phyloP scores from a whole-genome alignment of 768 basidiomycete genomes.

The Lentinula aciculospora region DNA sequence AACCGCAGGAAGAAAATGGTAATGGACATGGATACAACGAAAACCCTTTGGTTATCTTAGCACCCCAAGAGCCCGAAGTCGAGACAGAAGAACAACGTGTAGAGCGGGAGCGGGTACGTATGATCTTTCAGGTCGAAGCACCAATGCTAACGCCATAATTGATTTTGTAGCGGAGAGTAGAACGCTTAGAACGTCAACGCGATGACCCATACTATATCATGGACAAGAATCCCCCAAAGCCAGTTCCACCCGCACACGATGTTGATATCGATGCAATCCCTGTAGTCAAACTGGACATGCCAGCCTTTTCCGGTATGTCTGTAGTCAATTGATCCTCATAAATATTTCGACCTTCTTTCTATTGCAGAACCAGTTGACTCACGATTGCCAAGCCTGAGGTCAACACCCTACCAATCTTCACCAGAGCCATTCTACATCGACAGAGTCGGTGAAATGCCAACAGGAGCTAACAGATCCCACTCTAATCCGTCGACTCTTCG shows the following conservation, averaged over 20 bases:
- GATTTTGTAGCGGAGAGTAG: constrained; percentile 57
- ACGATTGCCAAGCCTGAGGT: constrained; percentile 40
- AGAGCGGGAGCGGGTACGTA: constrained; percentile 57
- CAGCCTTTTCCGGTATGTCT: constrained; percentile 29
- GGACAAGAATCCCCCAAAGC: constrained; percentile 45
- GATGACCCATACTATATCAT: constrained; percentile 93
- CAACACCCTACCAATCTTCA: constrained; percentile 31
- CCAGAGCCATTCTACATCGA: constrained; percentile 60
- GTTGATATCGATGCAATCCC: constrained; percentile 91
- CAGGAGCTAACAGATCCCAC: constrained; percentile 27
- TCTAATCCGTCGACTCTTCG: constrained; percentile 14
- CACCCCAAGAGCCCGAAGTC: constrained; percentile 28
- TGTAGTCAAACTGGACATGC: constrained; percentile 78
- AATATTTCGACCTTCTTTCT: background rate
- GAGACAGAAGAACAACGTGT: constrained; percentile 57
- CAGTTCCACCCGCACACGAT: constrained; percentile 11
- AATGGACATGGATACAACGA: constrained; percentile 7
- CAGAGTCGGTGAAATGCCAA: constrained; percentile 83
- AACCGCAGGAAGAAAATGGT: constrained; percentile 23
- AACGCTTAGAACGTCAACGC: constrained; percentile 66
- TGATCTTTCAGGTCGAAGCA: background rate
- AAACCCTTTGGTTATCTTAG: constrained; percentile 21
- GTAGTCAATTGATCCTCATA: constrained; percentile 19
- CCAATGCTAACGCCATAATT: background rate
- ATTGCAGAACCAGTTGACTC: constrained; percentile 23